Evolutionary conservation across 2,329 filamentous ascomycete genomes (phyloP), one percentile per base, ranked within the genome.

Genomic region (Chrysosphaeria jannelii): DNA sequence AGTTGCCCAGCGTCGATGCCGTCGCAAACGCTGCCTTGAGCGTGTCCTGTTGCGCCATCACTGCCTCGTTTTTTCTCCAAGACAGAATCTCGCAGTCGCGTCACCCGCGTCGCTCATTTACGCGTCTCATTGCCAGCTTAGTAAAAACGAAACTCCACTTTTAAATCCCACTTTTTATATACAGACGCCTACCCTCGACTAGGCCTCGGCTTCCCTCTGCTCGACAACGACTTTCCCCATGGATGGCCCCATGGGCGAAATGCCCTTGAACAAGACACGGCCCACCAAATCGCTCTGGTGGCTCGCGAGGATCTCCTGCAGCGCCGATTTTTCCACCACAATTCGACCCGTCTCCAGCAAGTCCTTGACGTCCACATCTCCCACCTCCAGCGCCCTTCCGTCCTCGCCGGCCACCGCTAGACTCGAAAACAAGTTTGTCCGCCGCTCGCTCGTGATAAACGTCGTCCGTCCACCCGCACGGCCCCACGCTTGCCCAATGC

Each of bases 311-410:
- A 93, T 62, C 40, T 60, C 55, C 42, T 66, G 57, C 37, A 97
- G 51, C 17, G 81, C 81, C 20, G 50, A 47, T 41, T 70, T 62
- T 57, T 97, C 85, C 36, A 97, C 63, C 29, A 97, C 65, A 29
- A 97, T 50, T 36, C 78, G 64, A 25, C 72, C 71, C 25, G 68
- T 65, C 49, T 85, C 74, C 33, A 97, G 47, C 31, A 97, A 45
- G 42, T 93, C 74, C 57, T 93, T 97, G 30, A 97, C 76, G 45
- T 93, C 85, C 17, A 97, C 75, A 30, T 89, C 70, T n/a, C 56
- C 49, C 28, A 68, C 51, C 27, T 60, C 56, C 34, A 78, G 48
- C 6, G 68, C 67, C 26, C 63, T 58, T 11, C 71, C 75, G 30
- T 78, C 57, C 36, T 58, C 48, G 6, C 56, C 58, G 30, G 67